phyloP scores from a whole-genome alignment of 1,139 yeast genomes.

The Suhomyces bolitotheri region DNA sequence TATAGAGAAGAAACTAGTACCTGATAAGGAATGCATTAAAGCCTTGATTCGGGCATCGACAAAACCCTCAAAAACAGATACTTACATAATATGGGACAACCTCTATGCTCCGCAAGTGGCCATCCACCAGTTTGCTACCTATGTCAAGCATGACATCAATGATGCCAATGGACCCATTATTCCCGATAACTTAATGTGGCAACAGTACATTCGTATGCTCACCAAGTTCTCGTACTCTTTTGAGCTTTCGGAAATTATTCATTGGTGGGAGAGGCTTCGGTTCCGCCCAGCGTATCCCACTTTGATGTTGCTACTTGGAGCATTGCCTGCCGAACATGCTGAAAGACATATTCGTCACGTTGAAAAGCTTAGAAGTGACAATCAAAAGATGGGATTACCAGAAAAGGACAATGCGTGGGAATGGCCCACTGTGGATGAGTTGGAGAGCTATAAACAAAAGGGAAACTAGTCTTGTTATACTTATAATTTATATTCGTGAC shows the following conservation, averaged over 20 bases:
- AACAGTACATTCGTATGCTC: constrained; percentile 51
- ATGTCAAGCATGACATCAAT: constrained; percentile 24
- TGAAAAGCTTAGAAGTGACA: constrained; percentile 23
- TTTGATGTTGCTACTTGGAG: constrained; percentile 35
- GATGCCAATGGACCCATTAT: constrained; percentile 27
- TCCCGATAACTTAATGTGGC: constrained; percentile 53
- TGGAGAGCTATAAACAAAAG: constrained; percentile 7
- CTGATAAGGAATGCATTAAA: constrained; percentile 41
- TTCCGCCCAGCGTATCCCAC: constrained; percentile 47
- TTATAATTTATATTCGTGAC: too few relatives aligned
- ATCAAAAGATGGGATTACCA: constrained; percentile 1
- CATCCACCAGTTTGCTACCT: constrained; percentile 52
- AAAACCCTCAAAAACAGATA: constrained; percentile 17
- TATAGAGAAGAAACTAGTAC: constrained; percentile 17
- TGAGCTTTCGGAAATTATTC: constrained; percentile 53
- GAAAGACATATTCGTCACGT: constrained; percentile 44
- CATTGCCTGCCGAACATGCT: constrained; percentile 44
- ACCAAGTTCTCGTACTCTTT: constrained; percentile 47
- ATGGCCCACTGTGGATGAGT: constrained; percentile 17
- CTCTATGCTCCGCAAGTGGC: constrained; percentile 62
- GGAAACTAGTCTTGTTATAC: too few relatives aligned
- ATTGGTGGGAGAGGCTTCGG: constrained; percentile 59
- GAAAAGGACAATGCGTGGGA: constrained; percentile 12
- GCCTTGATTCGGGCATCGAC: constrained; percentile 47
- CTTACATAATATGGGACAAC: constrained; percentile 44